Conservation (phyloP, 2,329 filamentous ascomycete species). For the Aspergillus sergii region DNA sequence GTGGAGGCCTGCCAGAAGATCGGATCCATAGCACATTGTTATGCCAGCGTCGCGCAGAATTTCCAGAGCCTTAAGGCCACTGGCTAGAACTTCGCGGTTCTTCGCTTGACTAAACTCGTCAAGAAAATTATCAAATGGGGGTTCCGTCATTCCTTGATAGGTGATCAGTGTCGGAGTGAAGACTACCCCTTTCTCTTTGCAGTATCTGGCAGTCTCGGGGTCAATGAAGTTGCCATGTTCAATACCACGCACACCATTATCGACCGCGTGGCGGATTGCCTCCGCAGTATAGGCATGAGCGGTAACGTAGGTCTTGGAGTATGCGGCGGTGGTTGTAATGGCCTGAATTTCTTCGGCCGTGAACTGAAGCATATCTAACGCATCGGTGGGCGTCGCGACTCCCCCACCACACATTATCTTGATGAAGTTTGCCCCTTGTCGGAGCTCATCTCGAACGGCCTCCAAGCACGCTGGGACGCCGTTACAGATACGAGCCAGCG, state of each 20-base stretch:
- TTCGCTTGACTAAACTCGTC: conserved; percentile 39
- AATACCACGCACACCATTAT: conserved; percentile 57
- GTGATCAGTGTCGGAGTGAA: conserved; percentile 58
- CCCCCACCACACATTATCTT: conserved; percentile 63
- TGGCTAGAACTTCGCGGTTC: conserved; percentile 51
- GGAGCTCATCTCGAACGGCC: conserved; percentile 55
- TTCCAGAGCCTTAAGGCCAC: conserved; percentile 49
- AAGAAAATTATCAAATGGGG: conserved; percentile 14
- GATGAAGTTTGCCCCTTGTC: conserved; percentile 60
- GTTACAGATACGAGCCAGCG: conserved; percentile 47
- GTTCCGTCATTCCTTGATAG: conserved; percentile 52
- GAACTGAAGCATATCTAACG: conserved; percentile 57
- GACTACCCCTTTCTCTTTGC: conserved; percentile 49
- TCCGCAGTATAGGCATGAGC: conserved; percentile 59
- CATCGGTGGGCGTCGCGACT: conserved; percentile 58
- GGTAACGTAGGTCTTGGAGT: conserved; percentile 56
- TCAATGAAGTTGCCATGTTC: conserved; percentile 54
- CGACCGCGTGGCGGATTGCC: conserved; percentile 57
- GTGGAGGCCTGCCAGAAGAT: conserved; percentile 53
- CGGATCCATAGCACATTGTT: conserved; percentile 58
- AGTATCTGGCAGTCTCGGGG: conserved; percentile 48
- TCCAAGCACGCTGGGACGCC: conserved; percentile 58
- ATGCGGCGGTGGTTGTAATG: conserved; percentile 52
- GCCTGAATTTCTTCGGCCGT: conserved; percentile 57
- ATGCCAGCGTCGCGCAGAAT: conserved; percentile 55